These are phyloP conservation scores for Dothistroma septosporum DNA, from an alignment of 2,329 filamentous ascomycete species.

Conservation along the genomic window DNA sequence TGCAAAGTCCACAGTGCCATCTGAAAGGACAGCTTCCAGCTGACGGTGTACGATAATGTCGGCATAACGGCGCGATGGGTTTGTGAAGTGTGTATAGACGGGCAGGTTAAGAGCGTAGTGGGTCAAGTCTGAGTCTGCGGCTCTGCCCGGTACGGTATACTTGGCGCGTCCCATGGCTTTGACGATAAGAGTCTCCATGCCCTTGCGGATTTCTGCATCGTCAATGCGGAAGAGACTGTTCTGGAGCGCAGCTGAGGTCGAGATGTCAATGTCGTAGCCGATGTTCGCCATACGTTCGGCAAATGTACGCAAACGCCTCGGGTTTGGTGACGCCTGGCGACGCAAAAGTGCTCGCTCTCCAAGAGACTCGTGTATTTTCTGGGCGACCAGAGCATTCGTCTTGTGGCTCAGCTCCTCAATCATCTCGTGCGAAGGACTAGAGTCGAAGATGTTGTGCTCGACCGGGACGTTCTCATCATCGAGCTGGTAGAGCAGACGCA, in stretches of 20 bases:
- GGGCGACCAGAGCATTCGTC: slow-evolving; percentile 82
- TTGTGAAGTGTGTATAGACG: slow-evolving; percentile 95
- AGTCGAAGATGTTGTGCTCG: slow-evolving; percentile 93
- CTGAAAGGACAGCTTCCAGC: slow-evolving; percentile 78
- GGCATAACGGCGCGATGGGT: slow-evolving; percentile 88
- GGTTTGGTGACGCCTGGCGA: slow-evolving; percentile 78
- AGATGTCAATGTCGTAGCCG: slow-evolving; percentile 82
- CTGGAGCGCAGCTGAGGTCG: slow-evolving; percentile 85
- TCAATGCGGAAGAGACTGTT: slow-evolving; percentile 93
- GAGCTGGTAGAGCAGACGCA: slow-evolving; percentile 86
- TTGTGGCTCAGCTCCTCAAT: slow-evolving; percentile 95
- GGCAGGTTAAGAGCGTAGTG: slow-evolving; percentile 93
- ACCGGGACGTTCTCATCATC: slow-evolving; percentile 98
- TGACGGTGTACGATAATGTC: slow-evolving; percentile 95
- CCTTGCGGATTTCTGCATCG: slow-evolving; percentile 84
- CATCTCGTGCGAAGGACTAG: slow-evolving; percentile 80
- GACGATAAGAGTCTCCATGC: slow-evolving; percentile 92
- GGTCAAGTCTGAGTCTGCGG: slow-evolving; percentile 68
- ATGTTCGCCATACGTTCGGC: slow-evolving; percentile 88
- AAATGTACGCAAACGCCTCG: slow-evolving; percentile 83
- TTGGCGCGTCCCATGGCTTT: slow-evolving; percentile 97
- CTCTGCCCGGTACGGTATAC: slow-evolving; percentile 83
- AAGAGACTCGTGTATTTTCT: slow-evolving; percentile 71
- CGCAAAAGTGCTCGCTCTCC: slow-evolving; percentile 92
- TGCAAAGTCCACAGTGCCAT: slow-evolving; percentile 75